Evolutionary conservation across 495 filamentous ascomycete genomes (phyloP), one percentile per base, ranked within the genome.

Genomic region (Symbiotaphrina buchneri): DNA sequence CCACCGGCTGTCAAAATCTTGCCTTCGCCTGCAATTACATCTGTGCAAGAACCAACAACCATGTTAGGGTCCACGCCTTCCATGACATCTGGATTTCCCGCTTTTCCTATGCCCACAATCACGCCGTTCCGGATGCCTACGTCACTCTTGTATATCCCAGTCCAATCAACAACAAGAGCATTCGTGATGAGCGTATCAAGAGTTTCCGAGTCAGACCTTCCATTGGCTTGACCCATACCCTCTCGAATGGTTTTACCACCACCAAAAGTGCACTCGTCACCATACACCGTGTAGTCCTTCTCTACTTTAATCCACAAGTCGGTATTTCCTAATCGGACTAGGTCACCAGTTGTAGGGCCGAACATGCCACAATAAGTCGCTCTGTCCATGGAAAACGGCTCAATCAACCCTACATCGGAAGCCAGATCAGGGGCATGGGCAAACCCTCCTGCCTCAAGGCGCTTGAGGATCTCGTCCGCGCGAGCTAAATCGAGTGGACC

Each of bases 61-160:
- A 97, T 68, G 24, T 69, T 59, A 2, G 62, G 55, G 38, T 74
- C 61, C 11, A 97, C 83, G 3, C 76, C 77, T 21, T 83, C 72
- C 90, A 95, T 97, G 21, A 91, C 65, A 54, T 97, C 90, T 2
- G 87, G 87, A 42, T 95, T 97, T 10, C 87, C 87, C 10, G 85
- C 81, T 51, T 95, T 95, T 21, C 87, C 87, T 41, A 97, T 90
- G 2, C 74, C 87, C 25, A 71, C 72, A 48, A 97, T 94, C 4
- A 77, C 34, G 1, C 87, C 85, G 34, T 85, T 52, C 46, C 84
- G 91, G 43, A 97, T 73, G 21, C 90, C 87, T 48, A 97, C 87
- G 51, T 97, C 87, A 3, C 84, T 85, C 57, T 97, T 97, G 60
- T 75, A 87, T 40, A 97, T 94, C 25, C 87, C 87, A 10, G 64